A percentile compares a stretch with the other conserved stretches of the same genome.
Conservation (phyloP, 192 early-diverging fungal species). For the Coemansia sp. region DNA sequence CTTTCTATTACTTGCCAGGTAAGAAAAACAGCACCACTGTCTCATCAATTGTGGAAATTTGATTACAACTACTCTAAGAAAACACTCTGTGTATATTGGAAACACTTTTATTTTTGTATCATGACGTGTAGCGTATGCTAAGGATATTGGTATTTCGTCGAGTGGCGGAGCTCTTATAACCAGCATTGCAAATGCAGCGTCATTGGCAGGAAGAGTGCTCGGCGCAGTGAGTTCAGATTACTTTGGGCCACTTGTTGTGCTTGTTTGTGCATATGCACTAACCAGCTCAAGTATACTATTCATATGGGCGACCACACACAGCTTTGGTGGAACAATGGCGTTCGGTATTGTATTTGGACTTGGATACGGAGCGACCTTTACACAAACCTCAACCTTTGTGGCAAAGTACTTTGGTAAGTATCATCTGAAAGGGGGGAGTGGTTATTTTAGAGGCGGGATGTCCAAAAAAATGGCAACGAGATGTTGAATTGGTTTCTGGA, state of each 20-base stretch:
- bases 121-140: conserved; percentile 26
- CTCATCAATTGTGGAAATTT: too few species aligned
- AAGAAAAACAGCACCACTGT: too few species aligned
- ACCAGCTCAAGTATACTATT: conserved; percentile 32
- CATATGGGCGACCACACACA: conserved; percentile 41
- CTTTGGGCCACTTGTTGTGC: conserved; percentile 31
- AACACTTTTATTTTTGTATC: not conserved
- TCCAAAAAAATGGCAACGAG: not conserved
- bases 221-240: conserved; percentile 35
- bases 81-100: too few species aligned
- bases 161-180: conserved; percentile 36
- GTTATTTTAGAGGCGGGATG: not conserved
- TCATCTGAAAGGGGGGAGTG: not conserved
- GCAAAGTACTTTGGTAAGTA: conserved; percentile 52
- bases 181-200: conserved; percentile 48
- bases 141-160: conserved; percentile 35
- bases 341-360: conserved; percentile 54
- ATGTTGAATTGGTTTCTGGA: not conserved
- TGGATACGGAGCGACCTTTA: conserved; percentile 52
- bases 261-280: conserved; percentile 31
- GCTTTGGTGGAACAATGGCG: conserved; percentile 46
- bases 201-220: conserved; percentile 30
- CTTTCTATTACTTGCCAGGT: conserved; percentile 54
- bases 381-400: conserved; percentile 49
- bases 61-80: too few species aligned